Base-by-base conservation (phyloP, 306 rosid genomes). In the Prunus salicina region DNA sequence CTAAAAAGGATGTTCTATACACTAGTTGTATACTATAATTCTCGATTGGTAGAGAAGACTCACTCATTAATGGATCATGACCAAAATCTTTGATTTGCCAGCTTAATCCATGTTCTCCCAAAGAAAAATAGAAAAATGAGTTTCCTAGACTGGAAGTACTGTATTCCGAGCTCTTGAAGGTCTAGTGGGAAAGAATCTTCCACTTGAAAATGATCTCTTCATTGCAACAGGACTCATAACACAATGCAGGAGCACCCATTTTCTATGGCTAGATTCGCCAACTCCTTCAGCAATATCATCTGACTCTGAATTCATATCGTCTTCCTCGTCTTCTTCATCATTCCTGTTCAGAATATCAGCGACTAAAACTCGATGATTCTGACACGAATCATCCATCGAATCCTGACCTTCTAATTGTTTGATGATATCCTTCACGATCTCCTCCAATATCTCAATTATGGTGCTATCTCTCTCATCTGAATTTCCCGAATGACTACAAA, bases 181-280 rank as follows among this genome's bases (percentile, higher is more conserved):
- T 79, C 85, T 87, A 27, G 82, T 62, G 51, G 81, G 77, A 1
- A 83, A 90, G 81, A 92, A 82, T 74, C 97, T 88, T 22, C 97
- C 96, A 76, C 96, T 85, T 6, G 97, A 92, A 81, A 92, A 87
- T 16, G 97, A 92, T 79, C 97, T 92, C 93, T 90, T 94, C 94
- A 91, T 89, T 70, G 91, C 76, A 79, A 85, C 85, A 72, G 97
- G 95, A 81, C 89, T 86, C 83, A 79, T 41, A 64, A 87, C 93
- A 80, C 86, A 84, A 64, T 84, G 90, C 84, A 85, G 61, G 53
- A 84, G 47, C 34, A 64, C 72, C 76, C 74, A 83, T 79, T 87
- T 95, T 66, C 75, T 84, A 71, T 78, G 67, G 71, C 83, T 77
- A 69, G 58, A 76, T 73, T 83, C 84, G 47, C 86, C 78, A 70